Evolutionary conservation across 2,329 filamentous ascomycete genomes (phyloP), one percentile per base, ranked within the genome.

Genomic region (Macroventuria anomochaeta): DNA sequence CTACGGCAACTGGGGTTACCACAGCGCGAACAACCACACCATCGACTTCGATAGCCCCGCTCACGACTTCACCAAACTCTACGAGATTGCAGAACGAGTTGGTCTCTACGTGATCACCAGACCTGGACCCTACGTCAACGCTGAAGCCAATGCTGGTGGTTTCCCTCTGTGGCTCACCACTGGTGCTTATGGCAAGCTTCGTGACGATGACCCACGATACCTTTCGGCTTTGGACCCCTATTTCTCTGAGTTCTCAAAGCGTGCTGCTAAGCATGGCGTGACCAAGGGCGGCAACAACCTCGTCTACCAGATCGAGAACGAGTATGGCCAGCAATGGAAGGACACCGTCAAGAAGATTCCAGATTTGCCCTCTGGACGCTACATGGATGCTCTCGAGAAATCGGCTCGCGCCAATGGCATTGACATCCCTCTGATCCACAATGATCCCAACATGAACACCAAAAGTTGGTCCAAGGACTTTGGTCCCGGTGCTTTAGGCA

Each of bases 91-190:
- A 3, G 79, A 83, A 57, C 76, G 82, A 32, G 71, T 83, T 20
- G 83, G 82, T 2, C 70, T 85, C 32, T 85, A 84, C 57, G 77
- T 84, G 32, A 79, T 85, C 23, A 78, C 81, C 1, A 76, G 85
- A 0, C 83, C 84, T 0, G 85, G 85, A 0, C 84, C 84, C 0
- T 88, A 88, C 51, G 80, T 85, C 52, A 88, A 88, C 57, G 85
- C 85, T 1, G 86, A 88, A 64, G 78, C 83, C 3, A 86, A 82
- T 57, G 84, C 81, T 1, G 85, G 86, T 26, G 85, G 85, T 0
- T 84, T 86, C 51, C 83, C 85, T 0, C 73, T 85, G 1, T 88
- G 85, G 84, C 68, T 85, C 5, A 87, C 84, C 0, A 86, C 85
- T 0, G 85, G 84, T 36, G 83, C 76, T 21, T 84, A 84, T 42